Evolutionary conservation across 2,329 filamentous ascomycete genomes (phyloP), one percentile per base, ranked within the genome.

Genomic region (Eurotiales sp.): DNA sequence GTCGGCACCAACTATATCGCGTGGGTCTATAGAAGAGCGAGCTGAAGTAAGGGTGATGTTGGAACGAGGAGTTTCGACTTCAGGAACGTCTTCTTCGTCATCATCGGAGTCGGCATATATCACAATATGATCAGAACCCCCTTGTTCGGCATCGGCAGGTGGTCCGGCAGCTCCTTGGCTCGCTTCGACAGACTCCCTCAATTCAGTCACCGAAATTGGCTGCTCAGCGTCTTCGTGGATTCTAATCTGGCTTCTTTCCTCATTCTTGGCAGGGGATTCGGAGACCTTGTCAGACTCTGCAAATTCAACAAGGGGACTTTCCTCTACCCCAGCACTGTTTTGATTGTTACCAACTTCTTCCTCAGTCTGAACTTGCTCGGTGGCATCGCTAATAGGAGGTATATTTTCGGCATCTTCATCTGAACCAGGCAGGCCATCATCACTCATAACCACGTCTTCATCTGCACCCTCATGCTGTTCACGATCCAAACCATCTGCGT

Each of bases 281-380:
- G 17, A 6, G 11, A 23, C 15, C 15, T 47, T 39, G 22, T 22
- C 15, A 2, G 34, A 19, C n/a, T 47, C 17, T 8, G 19, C 6
- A 12, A 21, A 17, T 15, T 27, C 12, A 22, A 25, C 8, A 17
- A 37, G 27, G 11, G 21, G 23, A 27, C 47, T 27, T 6, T 51
- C 52, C 8, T 43, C 51, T 19, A 46, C 39, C 6, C 49, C 55
- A 2, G 49, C 30, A 15, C 43, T 30, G 25, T 25, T 43, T 25
- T 45, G 30, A 6, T 5, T 8, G 17, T 37, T n/a, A 25, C 17
- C 29, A 23, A 10, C 12, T 11, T 53, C 45, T 11, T 50, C 8
- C 1, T 55, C 22, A 34, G 17, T 22, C 14, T 47, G 50, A 14
- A 32, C 27, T 6, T 40, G 21, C n/a, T 47, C 34, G 34, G 23